Evolutionary conservation across 2,329 filamentous ascomycete genomes (phyloP).

Genomic region (Aspergillus sp.): DNA sequence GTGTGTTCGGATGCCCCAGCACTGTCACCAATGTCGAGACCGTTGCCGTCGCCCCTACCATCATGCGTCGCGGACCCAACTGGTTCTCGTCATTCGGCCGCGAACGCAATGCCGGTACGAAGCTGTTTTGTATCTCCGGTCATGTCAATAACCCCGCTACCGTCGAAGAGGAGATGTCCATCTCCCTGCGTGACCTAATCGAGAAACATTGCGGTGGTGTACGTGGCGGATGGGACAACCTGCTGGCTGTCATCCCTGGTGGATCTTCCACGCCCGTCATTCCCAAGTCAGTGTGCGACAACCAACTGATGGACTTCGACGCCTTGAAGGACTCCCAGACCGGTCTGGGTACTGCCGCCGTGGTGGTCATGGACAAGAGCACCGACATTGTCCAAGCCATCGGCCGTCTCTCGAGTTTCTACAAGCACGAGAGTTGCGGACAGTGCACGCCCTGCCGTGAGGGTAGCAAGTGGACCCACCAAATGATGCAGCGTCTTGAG

Average conservation of each 20-base stretch:
- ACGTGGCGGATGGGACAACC: constrained; percentile 93
- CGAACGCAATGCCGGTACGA: constrained; percentile 93
- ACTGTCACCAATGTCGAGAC: constrained; percentile 99
- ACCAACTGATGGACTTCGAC: constrained; percentile 98
- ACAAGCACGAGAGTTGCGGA: constrained; percentile 95
- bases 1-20: constrained; percentile 94
- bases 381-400: constrained; percentile 94
- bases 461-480: constrained; percentile 97
- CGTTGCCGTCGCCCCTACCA: constrained; percentile 87
- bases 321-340: constrained; percentile 96
- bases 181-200: constrained; percentile 88
- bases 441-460: constrained; percentile 99
- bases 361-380: constrained; percentile 99
- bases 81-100: constrained; percentile 95
- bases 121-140: constrained; percentile 96
- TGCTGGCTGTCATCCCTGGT: constrained; percentile 88
- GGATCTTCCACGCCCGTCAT: constrained; percentile 95
- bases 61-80: constrained; percentile 78
- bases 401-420: constrained; percentile 87
- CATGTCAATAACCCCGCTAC: constrained; percentile 98
- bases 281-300: constrained; percentile 80
- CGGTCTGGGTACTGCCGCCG: constrained; percentile 90
- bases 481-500: constrained; percentile 97
- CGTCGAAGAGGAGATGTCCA: constrained; percentile 99
- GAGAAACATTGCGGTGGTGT: constrained; percentile 98